Evolutionary conservation across 306 rosid genomes (phyloP).

Genomic region (Mimosa bimucronata): DNA sequence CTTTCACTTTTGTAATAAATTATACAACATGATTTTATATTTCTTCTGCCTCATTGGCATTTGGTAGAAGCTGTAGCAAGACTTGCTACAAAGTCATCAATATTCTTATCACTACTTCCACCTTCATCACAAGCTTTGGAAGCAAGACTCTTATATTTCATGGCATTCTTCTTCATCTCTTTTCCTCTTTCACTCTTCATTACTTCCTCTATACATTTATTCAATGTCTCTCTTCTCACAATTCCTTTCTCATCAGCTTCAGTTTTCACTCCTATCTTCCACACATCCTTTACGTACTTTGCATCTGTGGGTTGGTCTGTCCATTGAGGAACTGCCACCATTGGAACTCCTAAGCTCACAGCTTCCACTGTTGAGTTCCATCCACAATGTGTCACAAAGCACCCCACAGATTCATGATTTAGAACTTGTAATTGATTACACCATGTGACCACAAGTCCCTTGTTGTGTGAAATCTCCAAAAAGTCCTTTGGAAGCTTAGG

Average conservation of each 20-base stretch:
- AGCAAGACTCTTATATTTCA: neutral
- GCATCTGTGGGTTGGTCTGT: conserved; percentile 13
- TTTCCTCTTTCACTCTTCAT: neutral
- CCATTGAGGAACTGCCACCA: conserved; percentile 9
- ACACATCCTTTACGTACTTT: neutral
- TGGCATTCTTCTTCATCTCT: neutral
- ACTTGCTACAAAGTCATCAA: neutral
- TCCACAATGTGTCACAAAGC: conserved; percentile 15
- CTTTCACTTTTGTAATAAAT: no score
- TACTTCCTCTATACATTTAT: neutral
- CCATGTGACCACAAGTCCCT: conserved; percentile 17
- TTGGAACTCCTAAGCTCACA: conserved; percentile 10
- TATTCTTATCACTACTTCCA: neutral
- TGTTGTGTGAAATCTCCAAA: neutral
- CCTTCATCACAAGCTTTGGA: neutral
- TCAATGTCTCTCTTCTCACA: neutral
- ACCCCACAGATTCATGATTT: neutral
- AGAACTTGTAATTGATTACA: neutral
- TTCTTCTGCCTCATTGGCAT: neutral
- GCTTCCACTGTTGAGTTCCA: conserved; percentile 9
- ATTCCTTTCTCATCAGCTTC: neutral
- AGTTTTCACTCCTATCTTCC: neutral
- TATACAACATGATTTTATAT: neutral
- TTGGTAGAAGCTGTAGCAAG: neutral
- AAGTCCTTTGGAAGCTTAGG: neutral